These are phyloP conservation scores for Auriscalpium microsporum DNA, from an alignment of 768 basidiomycete species.

Conservation along the genomic window DNA sequence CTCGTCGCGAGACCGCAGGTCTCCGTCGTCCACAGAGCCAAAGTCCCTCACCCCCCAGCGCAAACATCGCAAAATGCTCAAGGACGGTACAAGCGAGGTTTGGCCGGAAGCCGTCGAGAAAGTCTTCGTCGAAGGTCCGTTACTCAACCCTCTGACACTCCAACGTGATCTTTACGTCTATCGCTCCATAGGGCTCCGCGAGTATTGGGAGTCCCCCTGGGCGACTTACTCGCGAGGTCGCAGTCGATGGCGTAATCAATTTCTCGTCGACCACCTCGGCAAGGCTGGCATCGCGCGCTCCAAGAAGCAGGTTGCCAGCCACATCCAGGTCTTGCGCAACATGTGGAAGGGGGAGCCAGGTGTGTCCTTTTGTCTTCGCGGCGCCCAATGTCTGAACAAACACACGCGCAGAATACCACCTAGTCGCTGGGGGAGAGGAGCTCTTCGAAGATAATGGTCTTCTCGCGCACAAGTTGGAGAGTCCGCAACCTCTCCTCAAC, in stretches of 20 bases:
- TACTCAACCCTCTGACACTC: constrained; percentile 1
- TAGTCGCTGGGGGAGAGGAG: constrained; percentile 77
- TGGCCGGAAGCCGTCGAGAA: constrained; percentile 77
- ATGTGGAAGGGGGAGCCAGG: constrained; percentile 85
- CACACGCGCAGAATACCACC: constrained; percentile 50
- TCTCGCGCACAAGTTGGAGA: constrained; percentile 32
- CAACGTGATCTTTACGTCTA: constrained; percentile 1
- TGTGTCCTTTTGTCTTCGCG: constrained; percentile 21
- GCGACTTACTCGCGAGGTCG: constrained; percentile 74
- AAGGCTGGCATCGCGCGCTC: constrained; percentile 61
- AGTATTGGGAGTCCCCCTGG: constrained; percentile 77
- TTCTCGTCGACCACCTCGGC: constrained; percentile 72
- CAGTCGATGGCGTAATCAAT: constrained; percentile 78
- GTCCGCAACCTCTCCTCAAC: not conserved
- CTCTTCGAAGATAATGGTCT: constrained; percentile 37
- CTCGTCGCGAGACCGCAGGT: constrained; percentile 13
- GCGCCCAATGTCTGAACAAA: constrained; percentile 3
- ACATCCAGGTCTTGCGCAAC: constrained; percentile 76
- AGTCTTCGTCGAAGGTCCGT: constrained; percentile 64
- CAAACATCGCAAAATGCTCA: constrained; percentile 78
- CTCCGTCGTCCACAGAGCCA: constrained; percentile 20
- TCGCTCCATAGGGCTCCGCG: constrained; percentile 46
- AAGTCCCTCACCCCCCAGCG: constrained; percentile 60
- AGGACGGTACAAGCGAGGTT: constrained; percentile 70
- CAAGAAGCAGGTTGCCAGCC: constrained; percentile 87